Base-by-base conservation (phyloP, 495 filamentous ascomycete genomes). In the Penicillium chermesinum region DNA sequence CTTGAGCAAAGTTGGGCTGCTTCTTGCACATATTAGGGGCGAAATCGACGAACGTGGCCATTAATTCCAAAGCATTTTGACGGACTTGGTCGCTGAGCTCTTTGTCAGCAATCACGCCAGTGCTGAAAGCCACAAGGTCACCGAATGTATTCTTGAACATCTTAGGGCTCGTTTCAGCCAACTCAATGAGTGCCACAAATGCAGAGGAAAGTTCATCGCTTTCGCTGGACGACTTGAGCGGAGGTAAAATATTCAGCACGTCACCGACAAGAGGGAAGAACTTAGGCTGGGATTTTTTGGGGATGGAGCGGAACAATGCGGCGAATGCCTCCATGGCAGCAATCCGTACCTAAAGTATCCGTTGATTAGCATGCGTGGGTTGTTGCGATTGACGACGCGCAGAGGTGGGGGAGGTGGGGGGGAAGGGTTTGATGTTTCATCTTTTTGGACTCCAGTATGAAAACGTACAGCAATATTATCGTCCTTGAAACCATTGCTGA, bases 1-100 rank as follows among this genome's bases (percentile, higher is more conserved):
- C 88, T 42, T 76, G 80, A 7, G 91, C 91, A 66, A 94, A 99
- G 13, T 80, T 84, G 3, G 85, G 64, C 60, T 99, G 89, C 58
- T 96, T 97, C 65, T 82, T 85, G 74, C 93, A 97, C 85, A 96
- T 95, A 20, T 83, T 80, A 9, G 94, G 88, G 1, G 85, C 85
- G 53, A 93, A 91, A 56, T 99, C 94, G 50, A 94, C 93, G 68
- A 99, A 99, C 1, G 94, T 99, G 20, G 90, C 91, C 86, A 99
- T 95, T 37, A 99, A 76, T 59, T 99, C 94, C 45, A 99, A 70
- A 2, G 94, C 87, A 62, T 96, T 97, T 64, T 99, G 94, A 52
- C 94, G 80, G 41, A 90, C 85, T 48, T 89, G 78, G 62, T 97
- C 89, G 39, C 78, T 85, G 21, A 97, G 77, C 42, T 96, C 93